Conservation (phyloP, 805 yeast species). For the Tetrapisispora namnaoensis region DNA sequence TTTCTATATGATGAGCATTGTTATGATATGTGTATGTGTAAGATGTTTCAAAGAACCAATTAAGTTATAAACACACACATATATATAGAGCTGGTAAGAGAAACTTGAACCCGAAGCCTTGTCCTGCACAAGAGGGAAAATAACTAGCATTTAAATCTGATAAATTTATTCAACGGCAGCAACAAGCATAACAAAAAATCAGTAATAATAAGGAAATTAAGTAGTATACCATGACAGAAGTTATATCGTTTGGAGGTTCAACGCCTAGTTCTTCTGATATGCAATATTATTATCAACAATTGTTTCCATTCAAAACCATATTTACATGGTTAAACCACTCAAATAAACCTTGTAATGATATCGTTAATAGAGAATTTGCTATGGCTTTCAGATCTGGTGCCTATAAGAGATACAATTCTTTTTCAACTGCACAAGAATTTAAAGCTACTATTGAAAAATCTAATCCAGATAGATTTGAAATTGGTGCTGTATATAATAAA, state of each 20-base stretch:
- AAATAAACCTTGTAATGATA: conserved; percentile 61
- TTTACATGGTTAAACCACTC: conserved; percentile 88
- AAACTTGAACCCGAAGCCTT: too few species aligned
- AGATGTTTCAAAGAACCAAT: too few species aligned
- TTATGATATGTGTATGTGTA: too few species aligned
- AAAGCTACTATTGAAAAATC: conserved; percentile 63
- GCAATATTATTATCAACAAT: conserved; percentile 56
- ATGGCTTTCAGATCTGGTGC: conserved; percentile 82
- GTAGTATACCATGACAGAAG: not conserved
- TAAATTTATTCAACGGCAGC: too few species aligned
- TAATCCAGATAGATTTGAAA: conserved; percentile 84
- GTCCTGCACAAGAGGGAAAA: too few species aligned
- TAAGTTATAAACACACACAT: too few species aligned
- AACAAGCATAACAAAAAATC: not conserved
- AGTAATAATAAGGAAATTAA: too few species aligned
- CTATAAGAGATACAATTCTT: conserved; percentile 84
- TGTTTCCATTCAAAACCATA: conserved; percentile 69
- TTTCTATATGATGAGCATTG: too few species aligned
- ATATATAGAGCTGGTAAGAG: too few species aligned
- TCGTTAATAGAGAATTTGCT: conserved; percentile 87
- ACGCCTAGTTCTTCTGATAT: conserved; percentile 44
- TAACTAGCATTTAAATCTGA: too few species aligned
- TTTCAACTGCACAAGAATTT: conserved; percentile 55
- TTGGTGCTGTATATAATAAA: conserved; percentile 84
- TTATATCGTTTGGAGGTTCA: not conserved